These are phyloP conservation scores for Garcia nutans DNA, from an alignment of 345 rosid genomes.

Conservation along the genomic window DNA sequence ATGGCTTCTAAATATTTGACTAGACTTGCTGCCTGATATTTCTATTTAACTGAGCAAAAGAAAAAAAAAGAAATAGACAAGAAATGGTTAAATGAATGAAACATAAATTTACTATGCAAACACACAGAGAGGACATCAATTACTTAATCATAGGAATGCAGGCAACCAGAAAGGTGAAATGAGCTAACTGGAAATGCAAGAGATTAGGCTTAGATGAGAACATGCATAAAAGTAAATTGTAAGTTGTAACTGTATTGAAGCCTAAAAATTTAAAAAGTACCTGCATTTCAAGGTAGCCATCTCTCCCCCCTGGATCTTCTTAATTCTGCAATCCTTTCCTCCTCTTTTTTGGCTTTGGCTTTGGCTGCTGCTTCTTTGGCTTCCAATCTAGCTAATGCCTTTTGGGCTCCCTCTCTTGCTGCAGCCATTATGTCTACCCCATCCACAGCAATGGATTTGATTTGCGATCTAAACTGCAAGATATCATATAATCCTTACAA, in stretches of 20 bases:
- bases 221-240: not conserved
- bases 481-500: not conserved
- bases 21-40: constrained; percentile 10
- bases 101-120: not conserved
- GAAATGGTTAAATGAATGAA: not conserved
- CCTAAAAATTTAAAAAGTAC: constrained; percentile 12
- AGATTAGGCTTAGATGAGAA: not conserved
- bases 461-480: constrained; percentile 55
- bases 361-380: constrained; percentile 60
- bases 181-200: not conserved
- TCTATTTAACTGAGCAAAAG: constrained; percentile 17
- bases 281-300: constrained; percentile 77
- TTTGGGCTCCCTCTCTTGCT: constrained; percentile 51
- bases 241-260: not conserved
- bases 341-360: constrained; percentile 77
- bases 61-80: not conserved
- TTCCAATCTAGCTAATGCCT: constrained; percentile 55
- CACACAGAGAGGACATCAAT: not conserved
- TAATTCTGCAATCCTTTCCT: constrained; percentile 69
- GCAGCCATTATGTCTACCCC: constrained; percentile 60
- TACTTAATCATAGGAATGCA: not conserved
- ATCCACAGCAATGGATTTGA: constrained; percentile 58
- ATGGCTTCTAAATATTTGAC: constrained; percentile 7
- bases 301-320: constrained; percentile 73
- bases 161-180: not conserved